Evolutionary conservation across 2,329 filamentous ascomycete genomes (phyloP).

Genomic region (Penicillium sp.): DNA sequence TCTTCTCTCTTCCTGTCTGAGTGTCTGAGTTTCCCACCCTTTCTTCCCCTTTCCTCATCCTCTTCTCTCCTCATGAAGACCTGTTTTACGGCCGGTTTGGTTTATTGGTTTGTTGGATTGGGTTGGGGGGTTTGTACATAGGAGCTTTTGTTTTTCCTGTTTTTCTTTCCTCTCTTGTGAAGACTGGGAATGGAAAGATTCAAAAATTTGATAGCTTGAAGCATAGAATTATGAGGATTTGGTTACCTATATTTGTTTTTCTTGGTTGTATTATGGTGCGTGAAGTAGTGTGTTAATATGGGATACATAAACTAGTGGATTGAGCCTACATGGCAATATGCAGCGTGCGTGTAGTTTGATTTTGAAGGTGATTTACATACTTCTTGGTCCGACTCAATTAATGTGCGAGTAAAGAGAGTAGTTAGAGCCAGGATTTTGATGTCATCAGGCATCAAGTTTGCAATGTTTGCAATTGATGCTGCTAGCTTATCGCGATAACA

Average conservation of each 20-base stretch:
- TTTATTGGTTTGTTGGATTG: not conserved
- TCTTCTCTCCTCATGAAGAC: slow-evolving; percentile 30
- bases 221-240: slow-evolving; percentile 21
- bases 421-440: no score
- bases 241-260: not conserved
- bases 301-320: not conserved
- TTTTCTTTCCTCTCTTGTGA: not conserved
- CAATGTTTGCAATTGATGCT: not conserved
- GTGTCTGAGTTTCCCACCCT: not conserved
- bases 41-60: not conserved
- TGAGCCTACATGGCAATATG: not conserved
- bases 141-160: slow-evolving; percentile 1
- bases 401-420: no score
- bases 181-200: not conserved
- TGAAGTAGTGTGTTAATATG: not conserved
- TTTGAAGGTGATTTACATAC: no score
- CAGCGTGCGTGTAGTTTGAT: not conserved
- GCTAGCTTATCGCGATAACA: slow-evolving; percentile 18
- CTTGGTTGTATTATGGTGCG: not conserved
- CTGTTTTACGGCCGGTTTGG: slow-evolving; percentile 24
- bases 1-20: slow-evolving; percentile 7
- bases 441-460: not conserved
- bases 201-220: slow-evolving; percentile 25
- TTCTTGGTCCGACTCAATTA: no score
- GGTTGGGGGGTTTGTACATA: slow-evolving; percentile 27